Evolutionary conservation across 2,329 filamentous ascomycete species (phyloP).

Genomic region (Achaetomium macrosporum): DNA sequence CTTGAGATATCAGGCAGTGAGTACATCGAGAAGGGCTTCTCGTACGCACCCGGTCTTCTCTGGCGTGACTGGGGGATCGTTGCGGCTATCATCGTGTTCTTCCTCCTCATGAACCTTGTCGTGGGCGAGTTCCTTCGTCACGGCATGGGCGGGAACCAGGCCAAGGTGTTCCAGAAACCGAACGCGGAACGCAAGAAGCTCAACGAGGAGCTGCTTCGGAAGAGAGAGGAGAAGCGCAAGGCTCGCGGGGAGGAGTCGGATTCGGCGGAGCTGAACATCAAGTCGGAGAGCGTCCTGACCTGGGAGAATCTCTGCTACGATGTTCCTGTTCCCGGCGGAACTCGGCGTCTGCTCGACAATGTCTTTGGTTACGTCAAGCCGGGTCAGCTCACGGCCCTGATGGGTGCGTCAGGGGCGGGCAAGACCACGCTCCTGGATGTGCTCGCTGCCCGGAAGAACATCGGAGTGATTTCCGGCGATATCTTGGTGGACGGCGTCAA

Average conservation of each 20-base stretch:
- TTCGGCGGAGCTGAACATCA: conserved; percentile 48
- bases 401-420: conserved; percentile 80
- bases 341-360: conserved; percentile 48
- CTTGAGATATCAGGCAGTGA: conserved; percentile 56
- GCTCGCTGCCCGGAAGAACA: conserved; percentile 56
- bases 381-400: conserved; percentile 70
- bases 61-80: conserved; percentile 87
- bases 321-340: conserved; percentile 54
- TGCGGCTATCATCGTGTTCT: conserved; percentile 66
- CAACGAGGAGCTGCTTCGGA: conserved; percentile 56
- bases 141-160: conserved; percentile 72
- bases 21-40: conserved; percentile 65
- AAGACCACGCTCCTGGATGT: conserved; percentile 84
- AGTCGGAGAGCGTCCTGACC: conserved; percentile 65
- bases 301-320: conserved; percentile 83
- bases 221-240: conserved; percentile 50
- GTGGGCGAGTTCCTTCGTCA: conserved; percentile 74
- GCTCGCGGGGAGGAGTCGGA: conserved; percentile 40
- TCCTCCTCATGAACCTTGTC: conserved; percentile 68
- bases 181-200: conserved; percentile 60
- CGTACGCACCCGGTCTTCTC: conserved; percentile 59
- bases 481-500: conserved; percentile 52
- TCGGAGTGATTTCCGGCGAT: conserved; percentile 53
- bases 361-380: conserved; percentile 67
- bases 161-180: conserved; percentile 69